Evolutionary conservation across 495 filamentous ascomycete genomes (phyloP).

Genomic region (Bacidia gigantensis): DNA sequence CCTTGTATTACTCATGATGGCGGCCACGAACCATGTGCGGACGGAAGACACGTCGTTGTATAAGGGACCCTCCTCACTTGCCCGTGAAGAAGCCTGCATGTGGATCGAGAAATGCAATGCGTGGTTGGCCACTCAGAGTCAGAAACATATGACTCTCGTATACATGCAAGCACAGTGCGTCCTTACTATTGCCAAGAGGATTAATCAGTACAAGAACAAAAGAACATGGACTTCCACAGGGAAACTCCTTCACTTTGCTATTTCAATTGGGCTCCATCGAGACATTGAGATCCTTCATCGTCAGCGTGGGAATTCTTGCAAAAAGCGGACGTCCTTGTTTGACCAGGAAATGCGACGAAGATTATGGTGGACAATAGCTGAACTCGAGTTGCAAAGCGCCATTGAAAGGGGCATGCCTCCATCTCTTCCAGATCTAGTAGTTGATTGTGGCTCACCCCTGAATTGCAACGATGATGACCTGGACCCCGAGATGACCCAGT

Average conservation of each 20-base stretch:
- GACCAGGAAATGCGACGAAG: slow-evolving; percentile 40
- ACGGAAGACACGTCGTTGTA: slow-evolving; percentile 28
- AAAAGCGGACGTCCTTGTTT: slow-evolving; percentile 30
- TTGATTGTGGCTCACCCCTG: slow-evolving; percentile 34
- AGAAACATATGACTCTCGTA: slow-evolving; percentile 30
- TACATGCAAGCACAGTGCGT: slow-evolving; percentile 40
- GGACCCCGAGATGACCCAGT: slow-evolving; percentile 23
- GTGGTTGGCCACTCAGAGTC: slow-evolving; percentile 27
- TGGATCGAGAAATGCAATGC: slow-evolving; percentile 27
- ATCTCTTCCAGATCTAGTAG: slow-evolving; percentile 32
- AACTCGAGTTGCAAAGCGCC: slow-evolving; percentile 38
- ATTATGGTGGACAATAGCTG: slow-evolving; percentile 43
- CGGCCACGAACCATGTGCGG: slow-evolving; percentile 22
- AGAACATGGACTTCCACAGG: slow-evolving; percentile 38
- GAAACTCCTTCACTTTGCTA: slow-evolving; percentile 32
- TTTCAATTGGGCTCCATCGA: slow-evolving; percentile 41
- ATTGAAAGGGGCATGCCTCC: slow-evolving; percentile 41
- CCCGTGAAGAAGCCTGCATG: slow-evolving; percentile 23
- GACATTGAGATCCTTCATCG: slow-evolving; percentile 23
- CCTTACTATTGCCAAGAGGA: slow-evolving; percentile 32
- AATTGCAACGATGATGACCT: slow-evolving; percentile 39
- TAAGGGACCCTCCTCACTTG: slow-evolving; percentile 26
- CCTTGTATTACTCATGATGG: slow-evolving; percentile 27
- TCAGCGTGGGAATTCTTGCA: slow-evolving; percentile 21
- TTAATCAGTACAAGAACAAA: slow-evolving; percentile 36